Base-by-base conservation (phyloP, 495 filamentous ascomycete species). In the Aspergillus incahuasiensis region DNA sequence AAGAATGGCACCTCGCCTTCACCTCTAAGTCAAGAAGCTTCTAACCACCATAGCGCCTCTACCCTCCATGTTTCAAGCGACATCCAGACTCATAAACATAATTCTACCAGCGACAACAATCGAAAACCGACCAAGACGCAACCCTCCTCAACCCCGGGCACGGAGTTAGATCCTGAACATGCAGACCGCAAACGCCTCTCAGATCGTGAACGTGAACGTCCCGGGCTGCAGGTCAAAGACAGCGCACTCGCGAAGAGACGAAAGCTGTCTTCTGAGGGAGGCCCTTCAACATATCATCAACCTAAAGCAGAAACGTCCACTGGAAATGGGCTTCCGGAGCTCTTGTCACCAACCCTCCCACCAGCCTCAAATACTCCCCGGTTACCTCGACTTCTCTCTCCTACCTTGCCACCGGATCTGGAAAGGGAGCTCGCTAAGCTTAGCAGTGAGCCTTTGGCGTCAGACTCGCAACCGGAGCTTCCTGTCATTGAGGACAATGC, bases 361-460 rank as follows among this genome's bases (percentile, higher is more conserved):
- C 72, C 76, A 19, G 69, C 66, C 32, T 66, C 67, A 18, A 55
- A 43, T 13, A 67, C 61, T 28, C 68, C 68, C 16, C 63, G 55
- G 54, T 55, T 77, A 50, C 73, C 74, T 19, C 69, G 67, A 21
- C 65, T 77, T 24, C 55, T 77, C 20, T 77, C 74, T 13, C 73
- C 72, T 8, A 76, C 76, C n/a, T 65, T 80, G 8, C 74, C 78
- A 8, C 74, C 75, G 13, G 69, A 77, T 40, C 70, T 80, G 44
- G 77, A 80, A 55, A 76, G 73, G 54, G 75, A 77, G 52, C 54
- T 80, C 5, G 71, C 74, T 11, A 65, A 58, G 40, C 57, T 72
- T 41, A 62, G 63, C 25, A 66, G 68, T 20, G 62, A 60, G 16
- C 57, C 56, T 9, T 57, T 64, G 2, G 39, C 54, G n/a, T 35